phyloP scores from a whole-genome alignment of 768 basidiomycete species.

The Leccinum longicurvipes region DNA sequence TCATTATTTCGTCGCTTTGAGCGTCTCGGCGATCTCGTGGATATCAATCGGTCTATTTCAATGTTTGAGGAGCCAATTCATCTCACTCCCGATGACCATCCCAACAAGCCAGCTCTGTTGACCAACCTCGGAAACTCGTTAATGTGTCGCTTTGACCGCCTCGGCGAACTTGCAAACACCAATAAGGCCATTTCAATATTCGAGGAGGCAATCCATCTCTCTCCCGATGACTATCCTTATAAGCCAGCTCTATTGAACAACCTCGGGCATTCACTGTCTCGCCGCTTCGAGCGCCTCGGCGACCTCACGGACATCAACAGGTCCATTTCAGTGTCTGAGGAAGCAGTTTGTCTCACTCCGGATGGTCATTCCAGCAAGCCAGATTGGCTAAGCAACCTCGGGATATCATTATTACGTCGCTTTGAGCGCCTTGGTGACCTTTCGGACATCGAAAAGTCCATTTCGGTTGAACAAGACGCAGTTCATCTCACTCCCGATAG shows the following conservation, averaged over 20 bases:
- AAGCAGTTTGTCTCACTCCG: background rate
- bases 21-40: background rate
- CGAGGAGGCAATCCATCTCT: background rate
- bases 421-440: background rate
- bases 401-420: background rate
- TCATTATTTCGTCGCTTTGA: background rate
- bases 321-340: background rate
- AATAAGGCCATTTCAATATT: background rate
- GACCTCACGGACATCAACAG: background rate
- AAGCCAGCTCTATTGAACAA: background rate
- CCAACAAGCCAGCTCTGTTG: no score
- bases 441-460: background rate
- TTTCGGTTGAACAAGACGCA: background rate
- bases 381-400: background rate
- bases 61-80: background rate
- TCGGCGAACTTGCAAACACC: background rate
- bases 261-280: background rate
- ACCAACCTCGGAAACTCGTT: no score
- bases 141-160: background rate
- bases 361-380: background rate
- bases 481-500: background rate
- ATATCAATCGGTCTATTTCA: background rate
- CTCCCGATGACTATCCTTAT: background rate
- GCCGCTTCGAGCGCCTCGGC: background rate
- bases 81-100: background rate